These are phyloP conservation scores for Cordyceps fumosorosea DNA, from an alignment of 2,329 filamentous ascomycete genomes.

Conservation along the genomic window DNA sequence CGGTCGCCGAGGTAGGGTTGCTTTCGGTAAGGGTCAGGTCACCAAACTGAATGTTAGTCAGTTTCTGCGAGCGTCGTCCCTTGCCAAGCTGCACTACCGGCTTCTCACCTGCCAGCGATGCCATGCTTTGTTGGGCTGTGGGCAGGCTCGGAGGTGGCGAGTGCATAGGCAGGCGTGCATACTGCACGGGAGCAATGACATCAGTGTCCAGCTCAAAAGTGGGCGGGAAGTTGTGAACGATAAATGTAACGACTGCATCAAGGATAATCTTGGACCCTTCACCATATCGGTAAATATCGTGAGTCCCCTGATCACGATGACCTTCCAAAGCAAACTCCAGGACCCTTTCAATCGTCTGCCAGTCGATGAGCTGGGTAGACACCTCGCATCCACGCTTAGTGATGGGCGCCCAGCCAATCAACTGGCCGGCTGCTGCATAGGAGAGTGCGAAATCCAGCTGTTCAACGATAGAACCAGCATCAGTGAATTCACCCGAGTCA, in stretches of 20 bases:
- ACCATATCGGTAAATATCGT: conserved; percentile 44
- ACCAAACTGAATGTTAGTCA: conserved; percentile 65
- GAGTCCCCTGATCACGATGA: conserved; percentile 27
- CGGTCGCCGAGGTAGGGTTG: conserved; percentile 22
- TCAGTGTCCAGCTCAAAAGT: conserved; percentile 53
- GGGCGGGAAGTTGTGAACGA: conserved; percentile 52
- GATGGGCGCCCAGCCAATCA: conserved; percentile 50
- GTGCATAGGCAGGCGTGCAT: conserved; percentile 33
- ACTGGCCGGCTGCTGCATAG: conserved; percentile 56
- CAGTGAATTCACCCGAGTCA: conserved; percentile 25
- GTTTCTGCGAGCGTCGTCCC: conserved; percentile 41
- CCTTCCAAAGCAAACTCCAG: conserved; percentile 51
- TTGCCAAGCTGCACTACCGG: conserved; percentile 30
- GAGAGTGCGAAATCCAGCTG: conserved; percentile 52
- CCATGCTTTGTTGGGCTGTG: conserved; percentile 13
- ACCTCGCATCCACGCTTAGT: conserved; percentile 53
- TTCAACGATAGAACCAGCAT: conserved; percentile 34
- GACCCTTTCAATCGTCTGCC: conserved; percentile 55
- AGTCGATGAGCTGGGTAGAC: conserved; percentile 50
- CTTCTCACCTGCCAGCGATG: conserved; percentile 27
- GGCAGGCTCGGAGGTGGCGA: conserved; percentile 14
- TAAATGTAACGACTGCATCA: conserved; percentile 49
- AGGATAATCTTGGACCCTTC: conserved; percentile 49
- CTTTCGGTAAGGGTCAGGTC: conserved; percentile 43
- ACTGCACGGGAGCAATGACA: conserved; percentile 29